Evolutionary conservation across 2,329 filamentous ascomycete species (phyloP).

Genomic region (Aspergillus bombycis): DNA sequence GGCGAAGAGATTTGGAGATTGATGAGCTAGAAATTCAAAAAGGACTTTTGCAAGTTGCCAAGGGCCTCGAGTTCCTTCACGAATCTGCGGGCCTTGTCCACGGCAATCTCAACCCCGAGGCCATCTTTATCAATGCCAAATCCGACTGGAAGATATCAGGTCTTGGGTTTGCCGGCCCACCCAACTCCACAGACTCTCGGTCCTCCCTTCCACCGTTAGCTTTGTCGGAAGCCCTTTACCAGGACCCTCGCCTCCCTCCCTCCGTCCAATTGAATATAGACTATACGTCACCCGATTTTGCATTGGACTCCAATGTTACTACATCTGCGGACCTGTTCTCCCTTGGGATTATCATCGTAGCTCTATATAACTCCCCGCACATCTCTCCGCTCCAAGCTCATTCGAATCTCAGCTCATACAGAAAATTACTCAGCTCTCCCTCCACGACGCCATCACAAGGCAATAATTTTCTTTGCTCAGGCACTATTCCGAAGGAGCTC

Average conservation of each 20-base stretch:
- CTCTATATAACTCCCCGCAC: constrained; percentile 94
- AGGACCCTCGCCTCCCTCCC: constrained; percentile 79
- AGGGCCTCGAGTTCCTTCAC: constrained; percentile 92
- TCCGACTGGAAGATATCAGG: constrained; percentile 99
- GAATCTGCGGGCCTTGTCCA: constrained; percentile 94
- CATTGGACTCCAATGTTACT: constrained; percentile 86
- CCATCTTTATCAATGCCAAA: constrained; percentile 93
- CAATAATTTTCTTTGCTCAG: constrained; percentile 84
- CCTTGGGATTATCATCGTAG: constrained; percentile 81
- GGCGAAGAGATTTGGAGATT: constrained; percentile 82
- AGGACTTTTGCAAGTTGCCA: constrained; percentile 87
- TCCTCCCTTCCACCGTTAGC: constrained; percentile 79
- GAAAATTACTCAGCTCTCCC: constrained; percentile 76
- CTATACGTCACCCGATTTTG: constrained; percentile 92
- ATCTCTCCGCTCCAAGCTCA: constrained; percentile 81
- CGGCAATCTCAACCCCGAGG: constrained; percentile 90
- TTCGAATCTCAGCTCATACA: constrained; percentile 80
- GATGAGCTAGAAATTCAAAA: constrained; percentile 98
- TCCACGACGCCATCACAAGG: constrained; percentile 74
- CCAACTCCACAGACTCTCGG: constrained; percentile 72
- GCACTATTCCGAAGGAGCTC: constrained; percentile 78
- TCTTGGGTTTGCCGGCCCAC: constrained; percentile 83
- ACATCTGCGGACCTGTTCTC: constrained; percentile 90
- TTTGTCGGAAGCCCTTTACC: constrained; percentile 79
- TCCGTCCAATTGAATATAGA: constrained; percentile 88